Conservation (phyloP, 306 rosid genomes). For the Prunus padus region DNA sequence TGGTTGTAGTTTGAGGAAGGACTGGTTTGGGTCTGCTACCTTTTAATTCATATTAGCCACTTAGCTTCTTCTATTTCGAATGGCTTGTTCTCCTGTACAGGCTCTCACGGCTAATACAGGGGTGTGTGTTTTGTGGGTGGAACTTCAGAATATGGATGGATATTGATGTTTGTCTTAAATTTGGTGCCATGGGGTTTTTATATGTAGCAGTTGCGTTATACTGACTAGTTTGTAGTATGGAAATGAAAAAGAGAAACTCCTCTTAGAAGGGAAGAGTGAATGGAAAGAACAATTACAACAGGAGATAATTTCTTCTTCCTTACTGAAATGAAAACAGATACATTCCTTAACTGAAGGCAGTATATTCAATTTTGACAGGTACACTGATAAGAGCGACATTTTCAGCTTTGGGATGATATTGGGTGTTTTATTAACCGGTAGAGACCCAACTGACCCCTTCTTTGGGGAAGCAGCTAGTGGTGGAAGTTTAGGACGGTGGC, state of each 20-base stretch:
- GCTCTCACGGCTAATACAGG: not conserved
- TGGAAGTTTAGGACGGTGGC: constrained; percentile 87
- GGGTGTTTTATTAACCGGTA: constrained; percentile 72
- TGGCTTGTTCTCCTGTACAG: not conserved
- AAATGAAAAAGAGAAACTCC: not conserved
- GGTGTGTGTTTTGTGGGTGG: not conserved
- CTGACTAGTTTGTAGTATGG: not conserved
- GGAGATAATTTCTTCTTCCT: not conserved
- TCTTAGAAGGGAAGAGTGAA: not conserved
- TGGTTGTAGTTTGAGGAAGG: constrained; percentile 4
- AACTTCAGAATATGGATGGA: not conserved
- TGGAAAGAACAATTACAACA: not conserved
- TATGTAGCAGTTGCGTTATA: not conserved
- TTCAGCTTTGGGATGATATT: constrained; percentile 92
- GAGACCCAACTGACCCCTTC: constrained; percentile 78
- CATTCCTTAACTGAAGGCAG: not conserved
- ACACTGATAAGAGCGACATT: constrained; percentile 86
- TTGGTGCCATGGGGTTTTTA: not conserved
- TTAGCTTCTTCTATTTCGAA: not conserved
- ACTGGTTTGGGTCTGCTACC: not conserved
- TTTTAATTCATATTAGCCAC: not conserved
- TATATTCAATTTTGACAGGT: constrained; percentile 53
- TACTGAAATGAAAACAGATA: not conserved
- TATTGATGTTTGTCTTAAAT: not conserved
- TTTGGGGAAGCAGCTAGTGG: constrained; percentile 75